Base-by-base conservation (phyloP, 805 yeast species). In the Maudiozyma serrabonitensis region DNA sequence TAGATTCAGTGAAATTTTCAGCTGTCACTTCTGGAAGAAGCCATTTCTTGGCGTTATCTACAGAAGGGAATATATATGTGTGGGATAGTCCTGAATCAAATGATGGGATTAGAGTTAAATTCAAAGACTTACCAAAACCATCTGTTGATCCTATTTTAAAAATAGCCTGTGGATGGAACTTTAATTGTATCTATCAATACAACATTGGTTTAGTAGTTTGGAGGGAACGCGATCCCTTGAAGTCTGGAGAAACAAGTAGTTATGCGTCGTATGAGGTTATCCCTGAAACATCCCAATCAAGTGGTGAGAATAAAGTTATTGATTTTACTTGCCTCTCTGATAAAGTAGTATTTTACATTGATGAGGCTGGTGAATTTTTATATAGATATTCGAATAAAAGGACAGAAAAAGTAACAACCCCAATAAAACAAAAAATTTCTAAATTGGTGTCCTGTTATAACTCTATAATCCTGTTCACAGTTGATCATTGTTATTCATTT, bases 131-230 rank as follows among this genome's bases (percentile, higher is more conserved):
- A 32, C 60, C 61, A 6, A n/a, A 39, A 15, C 51, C 52, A 4
- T 51, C 55, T 2, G 53, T 57, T 0, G 59, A 66, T 32, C 69
- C 71, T 11, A 70, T 77, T 11, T 49, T 70, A 26, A 76, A 74
- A 53, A 73, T 80, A 9, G 70, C 72, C 12, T 82, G 87, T 16
- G 93, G 91, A 0, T 84, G 91, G 91, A 74, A 76, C 50, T 62
- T 74, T 15, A 75, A 78, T 46, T 76, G 78, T 41, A 77, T 78
- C 19, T 69, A 72, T 45, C 64, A 80, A 2, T 68, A 68, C 18
- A 66, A 67, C 6, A 66, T 74, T 44, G 88, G 90, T 0, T 61
- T 85, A 25, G 72, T 81, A 0, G 71, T 77, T 16, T 83, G 90
- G 90, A 70, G 68, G 41, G 47, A 58, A 54, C 62, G 75, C 42